Evolutionary conservation across 2,329 filamentous ascomycete genomes (phyloP).

Genomic region (Aspergillus niger): DNA sequence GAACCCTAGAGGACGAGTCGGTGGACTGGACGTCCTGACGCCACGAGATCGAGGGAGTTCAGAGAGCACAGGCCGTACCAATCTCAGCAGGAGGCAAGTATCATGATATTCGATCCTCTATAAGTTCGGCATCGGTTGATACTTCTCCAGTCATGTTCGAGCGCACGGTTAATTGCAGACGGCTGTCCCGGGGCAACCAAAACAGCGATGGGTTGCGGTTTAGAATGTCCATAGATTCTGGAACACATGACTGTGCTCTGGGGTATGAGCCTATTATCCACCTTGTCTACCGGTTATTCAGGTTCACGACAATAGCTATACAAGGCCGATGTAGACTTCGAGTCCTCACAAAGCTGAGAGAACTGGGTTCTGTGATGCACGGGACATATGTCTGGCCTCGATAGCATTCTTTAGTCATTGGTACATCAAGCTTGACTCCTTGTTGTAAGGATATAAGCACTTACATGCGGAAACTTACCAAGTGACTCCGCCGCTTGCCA

Average conservation of each 20-base stretch:
- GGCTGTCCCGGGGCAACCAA: too few species aligned
- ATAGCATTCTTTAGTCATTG: too few species aligned
- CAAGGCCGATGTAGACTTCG: not conserved
- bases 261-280: too few species aligned
- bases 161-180: too few species aligned
- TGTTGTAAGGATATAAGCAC: too few species aligned
- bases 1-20: not conserved
- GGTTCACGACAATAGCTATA: too few species aligned
- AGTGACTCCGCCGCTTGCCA: not conserved
- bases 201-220: too few species aligned
- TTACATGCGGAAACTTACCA: not conserved
- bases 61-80: not conserved
- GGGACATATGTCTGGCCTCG: not conserved
- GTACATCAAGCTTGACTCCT: too few species aligned
- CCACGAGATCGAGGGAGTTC: not conserved
- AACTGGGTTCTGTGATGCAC: not conserved
- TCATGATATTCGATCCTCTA: not conserved
- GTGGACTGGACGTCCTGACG: not conserved
- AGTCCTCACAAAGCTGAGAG: not conserved
- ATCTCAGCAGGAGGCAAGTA: not conserved
- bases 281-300: too few species aligned
- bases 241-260: too few species aligned
- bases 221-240: too few species aligned
- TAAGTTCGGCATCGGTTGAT: not conserved
- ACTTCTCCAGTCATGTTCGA: not conserved